Base-by-base conservation (phyloP, 2,329 filamentous ascomycete genomes). In the Ilyonectria sp. region DNA sequence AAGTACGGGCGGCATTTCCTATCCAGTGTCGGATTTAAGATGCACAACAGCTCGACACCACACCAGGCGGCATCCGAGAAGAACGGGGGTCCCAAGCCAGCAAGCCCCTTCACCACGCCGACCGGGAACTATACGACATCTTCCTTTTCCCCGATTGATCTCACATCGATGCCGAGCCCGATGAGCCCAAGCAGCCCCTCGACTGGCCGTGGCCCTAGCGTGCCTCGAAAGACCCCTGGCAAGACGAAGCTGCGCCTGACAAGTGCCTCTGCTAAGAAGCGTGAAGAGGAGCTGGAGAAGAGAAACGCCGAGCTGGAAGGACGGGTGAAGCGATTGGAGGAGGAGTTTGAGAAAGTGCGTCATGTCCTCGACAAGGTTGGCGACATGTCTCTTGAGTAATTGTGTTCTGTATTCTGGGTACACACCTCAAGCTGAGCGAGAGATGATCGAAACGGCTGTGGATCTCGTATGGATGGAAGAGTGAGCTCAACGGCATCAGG, bases 121-220 rank as follows among this genome's bases (percentile, higher is more conserved):
- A 53, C 43, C 0, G 19, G 6, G 2, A 23, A 17, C 1, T 35
- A 31, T 2, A 19, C n/a, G 2, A 37, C 56, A 1, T 17, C 64
- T 0, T 40, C 70, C 1, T 31, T 65, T 0, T 71, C 71, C 0
- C 71, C 71, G 1, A 58, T 67, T 5, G 61, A 72, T 2, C 35
- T 60, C 1, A 43, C 46, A 1, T 26, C 15, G 5, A 35, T 46
- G 2, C 21, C 54, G 0, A 55, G 40, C 2, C 21, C 29, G 4
- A 19, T 11, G 11, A 73, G 26, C 0, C 73, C 70, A 1, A 29
- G 17, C 5, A 75, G 71, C n/a, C 71, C 73, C 3, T 75, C 71
- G 2, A 53, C 57, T 2, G 73, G 70, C 1, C 66, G 71, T 50
- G 66, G 58, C 4, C 6, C 5, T 8, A 50, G 9, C 2, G 26